A percentile compares a stretch with the other conserved stretches of the same genome.
Evolutionary conservation across 192 early-diverging fungal species (phyloP).

Genomic region (Geosiphon pyriformis): DNA sequence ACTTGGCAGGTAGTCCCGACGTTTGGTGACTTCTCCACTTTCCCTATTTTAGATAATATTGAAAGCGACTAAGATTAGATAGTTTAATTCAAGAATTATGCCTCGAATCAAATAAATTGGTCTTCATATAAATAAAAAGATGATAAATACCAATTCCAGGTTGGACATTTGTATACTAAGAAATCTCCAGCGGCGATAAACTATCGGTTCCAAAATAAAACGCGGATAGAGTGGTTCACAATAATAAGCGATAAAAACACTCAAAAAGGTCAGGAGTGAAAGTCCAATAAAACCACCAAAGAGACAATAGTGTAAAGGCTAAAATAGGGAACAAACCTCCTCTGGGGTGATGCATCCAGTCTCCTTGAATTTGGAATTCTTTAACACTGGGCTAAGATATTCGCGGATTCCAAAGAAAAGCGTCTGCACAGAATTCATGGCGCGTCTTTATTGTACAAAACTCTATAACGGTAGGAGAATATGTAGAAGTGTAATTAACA

Average conservation of each 20-base stretch:
- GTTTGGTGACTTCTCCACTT: constrained; percentile 62
- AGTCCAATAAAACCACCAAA: too few species aligned
- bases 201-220: constrained; percentile 34
- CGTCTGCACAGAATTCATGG: constrained; percentile 56
- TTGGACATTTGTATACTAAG: constrained; percentile 97
- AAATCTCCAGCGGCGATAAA: constrained; percentile 97
- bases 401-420: constrained; percentile 74
- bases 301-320: too few species aligned
- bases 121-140: background rate
- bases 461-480: too few species aligned
- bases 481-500: too few species aligned
- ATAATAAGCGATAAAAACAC: too few species aligned
- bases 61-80: background rate
- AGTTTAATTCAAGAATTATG: too few species aligned
- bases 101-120: too few species aligned
- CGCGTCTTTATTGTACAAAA: background rate
- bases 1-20: constrained; percentile 70
- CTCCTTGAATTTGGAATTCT: constrained; percentile 92
- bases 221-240: too few species aligned
- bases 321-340: too few species aligned
- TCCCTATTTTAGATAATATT: constrained; percentile 40
- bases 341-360: constrained; percentile 94
- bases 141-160: constrained; percentile 80
- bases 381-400: constrained; percentile 89
- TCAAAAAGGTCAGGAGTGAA: too few species aligned